These are phyloP conservation scores for Neopestalotiopsis rosae DNA, from an alignment of 2,329 filamentous ascomycete species.

Conservation along the genomic window DNA sequence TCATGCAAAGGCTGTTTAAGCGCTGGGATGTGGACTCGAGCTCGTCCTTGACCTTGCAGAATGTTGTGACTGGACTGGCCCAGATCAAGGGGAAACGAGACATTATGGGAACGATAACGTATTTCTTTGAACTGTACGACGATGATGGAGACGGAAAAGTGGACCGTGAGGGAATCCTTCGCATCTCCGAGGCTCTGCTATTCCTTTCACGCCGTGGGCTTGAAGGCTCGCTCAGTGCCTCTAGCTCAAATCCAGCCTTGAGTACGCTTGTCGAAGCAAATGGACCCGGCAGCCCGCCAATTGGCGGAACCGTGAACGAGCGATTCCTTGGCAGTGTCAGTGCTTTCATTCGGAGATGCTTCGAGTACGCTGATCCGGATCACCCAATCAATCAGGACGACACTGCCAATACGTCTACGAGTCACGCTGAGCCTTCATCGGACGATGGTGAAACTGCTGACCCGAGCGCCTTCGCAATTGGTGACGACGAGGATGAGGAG, in stretches of 20 bases:
- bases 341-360: slow-evolving; percentile 93
- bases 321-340: slow-evolving; percentile 91
- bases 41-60: slow-evolving; percentile 82
- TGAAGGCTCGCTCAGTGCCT: slow-evolving; percentile 74
- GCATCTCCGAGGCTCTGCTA: slow-evolving; percentile 91
- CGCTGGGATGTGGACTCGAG: slow-evolving; percentile 85
- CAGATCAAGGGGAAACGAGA: slow-evolving; percentile 91
- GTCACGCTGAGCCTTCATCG: slow-evolving; percentile 26
- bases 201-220: slow-evolving; percentile 91
- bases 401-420: slow-evolving; percentile 30
- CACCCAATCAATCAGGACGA: slow-evolving; percentile 65
- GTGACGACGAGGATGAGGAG: slow-evolving; percentile 63
- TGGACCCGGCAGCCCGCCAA: slow-evolving; percentile 44
- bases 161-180: slow-evolving; percentile 90
- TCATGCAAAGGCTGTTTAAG: slow-evolving; percentile 84
- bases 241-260: slow-evolving; percentile 61
- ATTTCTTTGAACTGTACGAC: slow-evolving; percentile 98
- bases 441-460: slow-evolving; percentile 35
- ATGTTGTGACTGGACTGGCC: slow-evolving; percentile 89
- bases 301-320: slow-evolving; percentile 75
- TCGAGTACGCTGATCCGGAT: slow-evolving; percentile 96
- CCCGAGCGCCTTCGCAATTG: slow-evolving; percentile 72
- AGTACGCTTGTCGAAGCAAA: slow-evolving; percentile 45
- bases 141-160: slow-evolving; percentile 90
- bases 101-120: slow-evolving; percentile 97